These are phyloP conservation scores for Pluteus cervinus DNA, from an alignment of 768 basidiomycete genomes.

Conservation along the genomic window DNA sequence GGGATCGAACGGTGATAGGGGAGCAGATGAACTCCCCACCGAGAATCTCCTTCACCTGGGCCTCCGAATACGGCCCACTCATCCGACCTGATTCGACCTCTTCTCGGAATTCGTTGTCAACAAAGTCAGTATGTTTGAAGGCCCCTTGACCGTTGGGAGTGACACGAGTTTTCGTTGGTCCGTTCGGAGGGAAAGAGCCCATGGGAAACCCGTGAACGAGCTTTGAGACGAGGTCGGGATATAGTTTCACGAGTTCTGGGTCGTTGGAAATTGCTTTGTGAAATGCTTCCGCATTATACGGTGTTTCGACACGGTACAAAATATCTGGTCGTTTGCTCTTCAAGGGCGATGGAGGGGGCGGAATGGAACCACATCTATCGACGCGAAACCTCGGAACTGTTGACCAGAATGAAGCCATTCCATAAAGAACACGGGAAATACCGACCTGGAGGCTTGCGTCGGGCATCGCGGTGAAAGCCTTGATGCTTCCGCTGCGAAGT, in stretches of 20 bases:
- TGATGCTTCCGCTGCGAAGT: too few relatives aligned
- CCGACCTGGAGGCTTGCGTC: too few relatives aligned
- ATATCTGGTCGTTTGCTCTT: too few relatives aligned
- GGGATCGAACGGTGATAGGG: slow-evolving; percentile 11
- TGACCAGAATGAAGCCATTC: too few relatives aligned
- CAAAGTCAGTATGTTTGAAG: slow-evolving; percentile 1
- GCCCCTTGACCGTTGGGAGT: slow-evolving; percentile 6
- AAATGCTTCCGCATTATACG: slow-evolving; percentile 14
- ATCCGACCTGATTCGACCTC: slow-evolving; percentile 10
- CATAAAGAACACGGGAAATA: too few relatives aligned
- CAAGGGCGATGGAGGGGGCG: too few relatives aligned
- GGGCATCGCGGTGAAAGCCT: too few relatives aligned
- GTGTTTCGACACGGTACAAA: too few relatives aligned
- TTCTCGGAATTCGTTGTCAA: slow-evolving; percentile 7
- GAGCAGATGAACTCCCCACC: slow-evolving; percentile 12
- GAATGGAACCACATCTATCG: too few relatives aligned
- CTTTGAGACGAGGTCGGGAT: slow-evolving; percentile 3
- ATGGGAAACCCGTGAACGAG: slow-evolving; percentile 11
- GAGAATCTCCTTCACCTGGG: slow-evolving; percentile 8
- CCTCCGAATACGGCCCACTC: slow-evolving; percentile 11
- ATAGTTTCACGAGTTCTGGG: slow-evolving; percentile 3
- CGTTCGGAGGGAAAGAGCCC: slow-evolving; percentile 6
- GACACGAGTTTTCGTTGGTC: neutral
- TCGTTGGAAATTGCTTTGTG: too few relatives aligned
- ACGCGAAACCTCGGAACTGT: too few relatives aligned